These are phyloP conservation scores for Acidomyces sp. DNA, from an alignment of 495 filamentous ascomycete genomes.

Conservation along the genomic window DNA sequence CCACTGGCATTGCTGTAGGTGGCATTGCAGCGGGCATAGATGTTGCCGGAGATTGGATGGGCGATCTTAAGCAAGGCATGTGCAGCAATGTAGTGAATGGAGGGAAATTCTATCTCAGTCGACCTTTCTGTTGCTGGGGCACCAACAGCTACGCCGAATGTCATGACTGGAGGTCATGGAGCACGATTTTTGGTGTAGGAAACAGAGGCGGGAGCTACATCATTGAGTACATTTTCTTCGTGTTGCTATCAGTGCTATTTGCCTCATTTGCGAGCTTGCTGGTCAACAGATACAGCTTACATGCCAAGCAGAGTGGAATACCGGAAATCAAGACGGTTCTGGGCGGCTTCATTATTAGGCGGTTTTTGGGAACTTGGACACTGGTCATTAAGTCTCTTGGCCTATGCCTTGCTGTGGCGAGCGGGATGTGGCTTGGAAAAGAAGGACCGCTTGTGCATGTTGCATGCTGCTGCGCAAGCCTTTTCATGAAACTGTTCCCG, in stretches of 20 bases:
- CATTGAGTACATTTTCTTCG: conserved; percentile 75
- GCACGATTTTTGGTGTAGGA: conserved; percentile 50
- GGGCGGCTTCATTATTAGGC: conserved; percentile 84
- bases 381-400: conserved; percentile 83
- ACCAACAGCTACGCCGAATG: conserved; percentile 54
- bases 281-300: conserved; percentile 70
- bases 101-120: conserved; percentile 79
- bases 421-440: conserved; percentile 96
- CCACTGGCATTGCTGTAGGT: conserved; percentile 66
- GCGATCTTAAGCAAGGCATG: conserved; percentile 84
- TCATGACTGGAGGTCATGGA: conserved; percentile 75
- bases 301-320: conserved; percentile 92
- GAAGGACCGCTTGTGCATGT: conserved; percentile 96
- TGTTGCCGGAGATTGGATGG: conserved; percentile 87
- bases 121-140: conserved; percentile 83
- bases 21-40: conserved; percentile 79
- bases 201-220: conserved; percentile 59
- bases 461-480: conserved; percentile 90
- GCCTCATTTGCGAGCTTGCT: conserved; percentile 65
- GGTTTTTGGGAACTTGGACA: conserved; percentile 90
- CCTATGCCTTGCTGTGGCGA: conserved; percentile 84
- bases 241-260: conserved; percentile 71
- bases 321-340: conserved; percentile 96
- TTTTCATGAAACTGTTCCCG: conserved; percentile 83
- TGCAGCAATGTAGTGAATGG: conserved; percentile 62